Evolutionary conservation across 106 monocot genomes (phyloP).

Genomic region (Alisma plantagoaquatica): DNA sequence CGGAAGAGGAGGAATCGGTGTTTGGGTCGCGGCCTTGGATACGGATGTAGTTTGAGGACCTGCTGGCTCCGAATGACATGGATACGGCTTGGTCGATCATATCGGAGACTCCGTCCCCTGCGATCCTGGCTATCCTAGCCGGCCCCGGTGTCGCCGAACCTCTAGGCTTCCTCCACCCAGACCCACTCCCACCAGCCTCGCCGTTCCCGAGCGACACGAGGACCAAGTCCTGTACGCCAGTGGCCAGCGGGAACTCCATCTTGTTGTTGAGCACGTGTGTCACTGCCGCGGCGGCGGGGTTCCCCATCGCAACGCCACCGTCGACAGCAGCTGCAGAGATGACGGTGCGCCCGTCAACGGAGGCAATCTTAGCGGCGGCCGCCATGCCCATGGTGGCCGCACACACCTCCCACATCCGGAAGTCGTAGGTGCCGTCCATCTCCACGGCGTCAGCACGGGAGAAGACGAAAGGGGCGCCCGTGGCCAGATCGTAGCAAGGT

Average conservation of each 20-base stretch:
- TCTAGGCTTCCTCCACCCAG: not conserved
- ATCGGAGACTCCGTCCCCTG: constrained; percentile 48
- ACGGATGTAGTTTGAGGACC: constrained; percentile 51
- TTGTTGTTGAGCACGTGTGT: constrained; percentile 95
- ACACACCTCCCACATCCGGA: constrained; percentile 53
- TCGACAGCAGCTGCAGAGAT: constrained; percentile 27
- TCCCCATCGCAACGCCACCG: constrained; percentile 43
- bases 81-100: constrained; percentile 78
- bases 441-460: constrained; percentile 81
- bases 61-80: constrained; percentile 54
- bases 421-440: constrained; percentile 49
- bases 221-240: constrained; percentile 50
- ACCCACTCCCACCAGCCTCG: constrained; percentile 3
- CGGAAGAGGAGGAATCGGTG: not conserved
- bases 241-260: constrained; percentile 69
- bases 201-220: constrained; percentile 57
- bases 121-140: constrained; percentile 38
- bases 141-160: constrained; percentile 9
- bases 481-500: constrained; percentile 73
- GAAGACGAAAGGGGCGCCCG: constrained; percentile 67
- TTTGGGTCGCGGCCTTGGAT: constrained; percentile 31
- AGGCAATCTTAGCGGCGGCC: constrained; percentile 20
- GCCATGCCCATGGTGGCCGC: constrained; percentile 37
- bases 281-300: constrained; percentile 75
- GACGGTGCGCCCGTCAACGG: constrained; percentile 30